These are phyloP conservation scores for Erodium trifolium DNA, from an alignment of 441 rosid genomes.

Conservation along the genomic window DNA sequence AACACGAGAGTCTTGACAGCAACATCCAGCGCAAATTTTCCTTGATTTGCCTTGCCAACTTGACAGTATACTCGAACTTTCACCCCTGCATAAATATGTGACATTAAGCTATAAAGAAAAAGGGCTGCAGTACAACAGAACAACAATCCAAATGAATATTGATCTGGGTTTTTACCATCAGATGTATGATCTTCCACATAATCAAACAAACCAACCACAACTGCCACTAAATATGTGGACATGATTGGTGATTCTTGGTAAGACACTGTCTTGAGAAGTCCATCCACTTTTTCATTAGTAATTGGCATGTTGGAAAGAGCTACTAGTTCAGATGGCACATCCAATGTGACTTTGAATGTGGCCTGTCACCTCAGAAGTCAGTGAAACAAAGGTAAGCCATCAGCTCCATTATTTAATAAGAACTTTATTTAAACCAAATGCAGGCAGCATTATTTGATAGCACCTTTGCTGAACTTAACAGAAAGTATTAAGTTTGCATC, in stretches of 20 bases:
- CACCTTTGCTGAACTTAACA: neutral
- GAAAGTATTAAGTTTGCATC: neutral
- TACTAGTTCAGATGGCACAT: conserved; percentile 68
- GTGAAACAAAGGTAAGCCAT: neutral
- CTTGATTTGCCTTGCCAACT: conserved; percentile 85
- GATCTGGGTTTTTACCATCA: conserved; percentile 47
- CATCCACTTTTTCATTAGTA: conserved; percentile 62
- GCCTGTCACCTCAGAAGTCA: conserved; percentile 45
- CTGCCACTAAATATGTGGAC: conserved; percentile 94
- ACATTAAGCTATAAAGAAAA: conserved; percentile 10
- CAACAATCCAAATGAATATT: neutral
- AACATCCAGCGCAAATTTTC: conserved; percentile 76
- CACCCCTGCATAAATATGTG: conserved; percentile 38
- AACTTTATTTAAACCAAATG: neutral
- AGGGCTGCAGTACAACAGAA: conserved; percentile 2
- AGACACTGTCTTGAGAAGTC: conserved; percentile 50
- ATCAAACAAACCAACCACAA: conserved; percentile 86
- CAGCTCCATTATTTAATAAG: neutral
- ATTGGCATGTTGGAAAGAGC: conserved; percentile 94
- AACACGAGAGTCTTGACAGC: conserved; percentile 83
- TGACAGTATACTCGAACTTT: conserved; percentile 88
- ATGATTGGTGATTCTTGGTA: conserved; percentile 87
- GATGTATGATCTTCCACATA: conserved; percentile 81
- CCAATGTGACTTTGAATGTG: conserved; percentile 75
- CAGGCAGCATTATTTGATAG: neutral